Evolutionary conservation across 2,329 filamentous ascomycete genomes (phyloP).

Genomic region (Claviceps monticola): DNA sequence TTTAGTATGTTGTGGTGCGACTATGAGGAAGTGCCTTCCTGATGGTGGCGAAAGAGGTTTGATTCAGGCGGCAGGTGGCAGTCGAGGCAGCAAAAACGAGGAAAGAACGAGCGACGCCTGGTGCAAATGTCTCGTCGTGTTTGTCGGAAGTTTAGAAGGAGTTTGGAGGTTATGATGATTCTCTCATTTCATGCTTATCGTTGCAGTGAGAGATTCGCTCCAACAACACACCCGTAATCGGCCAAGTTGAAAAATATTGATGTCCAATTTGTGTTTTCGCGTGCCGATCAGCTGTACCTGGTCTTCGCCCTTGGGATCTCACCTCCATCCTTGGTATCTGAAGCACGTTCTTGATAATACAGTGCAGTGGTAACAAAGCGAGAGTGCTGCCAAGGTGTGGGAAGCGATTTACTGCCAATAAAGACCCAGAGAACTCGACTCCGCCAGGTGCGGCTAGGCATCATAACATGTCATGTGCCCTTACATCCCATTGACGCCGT

Average conservation of each 20-base stretch:
- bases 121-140: not conserved
- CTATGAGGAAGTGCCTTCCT: not conserved
- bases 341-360: not conserved
- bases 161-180: not conserved
- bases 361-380: not conserved
- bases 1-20: not conserved
- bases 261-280: not conserved
- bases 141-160: not conserved
- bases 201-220: not conserved
- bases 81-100: not conserved
- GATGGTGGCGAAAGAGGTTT: not conserved
- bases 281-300: not conserved
- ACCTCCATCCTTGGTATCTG: not conserved
- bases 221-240: not conserved
- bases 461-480: not conserved
- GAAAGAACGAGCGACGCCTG: not conserved
- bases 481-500: not conserved
- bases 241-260: not conserved
- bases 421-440: not conserved
- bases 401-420: slow-evolving; percentile 4
- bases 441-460: slow-evolving; percentile 1
- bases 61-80: not conserved
- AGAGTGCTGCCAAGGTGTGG: not conserved
- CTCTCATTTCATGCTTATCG: not conserved
- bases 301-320: not conserved